Conservation (phyloP, 2,329 filamentous ascomycete species). For the Chaetomiaceae sp. region DNA sequence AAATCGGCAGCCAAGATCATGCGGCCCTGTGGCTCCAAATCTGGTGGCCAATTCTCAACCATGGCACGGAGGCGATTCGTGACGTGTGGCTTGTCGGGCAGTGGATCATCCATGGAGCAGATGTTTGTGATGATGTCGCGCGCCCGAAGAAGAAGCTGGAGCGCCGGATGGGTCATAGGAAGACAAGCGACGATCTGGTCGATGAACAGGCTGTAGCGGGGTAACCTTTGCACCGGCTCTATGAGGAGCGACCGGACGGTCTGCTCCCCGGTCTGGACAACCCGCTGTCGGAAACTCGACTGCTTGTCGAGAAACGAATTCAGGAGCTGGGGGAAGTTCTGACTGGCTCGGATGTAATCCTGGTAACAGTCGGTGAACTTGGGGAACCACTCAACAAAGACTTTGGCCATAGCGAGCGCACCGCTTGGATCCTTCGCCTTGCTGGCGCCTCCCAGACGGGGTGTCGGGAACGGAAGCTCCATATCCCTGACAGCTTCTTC, state of each 20-base stretch:
- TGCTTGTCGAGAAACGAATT: slow-evolving; percentile 72
- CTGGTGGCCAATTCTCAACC: slow-evolving; percentile 68
- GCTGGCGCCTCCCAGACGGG: slow-evolving; percentile 37
- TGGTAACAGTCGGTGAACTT: slow-evolving; percentile 87
- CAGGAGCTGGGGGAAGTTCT: slow-evolving; percentile 75
- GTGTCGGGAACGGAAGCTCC: slow-evolving; percentile 45
- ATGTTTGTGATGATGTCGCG: slow-evolving; percentile 94
- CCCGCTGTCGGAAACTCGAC: slow-evolving; percentile 73
- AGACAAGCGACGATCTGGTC: slow-evolving; percentile 88
- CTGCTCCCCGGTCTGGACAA: slow-evolving; percentile 84
- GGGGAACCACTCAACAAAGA: slow-evolving; percentile 87
- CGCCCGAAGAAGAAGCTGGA: slow-evolving; percentile 77
- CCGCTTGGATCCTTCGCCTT: slow-evolving; percentile 68
- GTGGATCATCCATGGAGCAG: slow-evolving; percentile 77
- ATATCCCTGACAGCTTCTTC: slow-evolving; percentile 73
- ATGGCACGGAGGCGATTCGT: slow-evolving; percentile 69
- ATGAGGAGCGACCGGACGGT: slow-evolving; percentile 85
- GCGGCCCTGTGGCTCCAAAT: slow-evolving; percentile 67
- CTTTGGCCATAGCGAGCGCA: slow-evolving; percentile 67
- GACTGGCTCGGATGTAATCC: slow-evolving; percentile 86
- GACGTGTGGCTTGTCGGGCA: slow-evolving; percentile 64
- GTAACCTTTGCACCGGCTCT: slow-evolving; percentile 89
- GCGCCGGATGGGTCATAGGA: slow-evolving; percentile 77
- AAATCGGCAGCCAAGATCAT: slow-evolving; percentile 78
- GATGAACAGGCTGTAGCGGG: slow-evolving; percentile 91